Conservation (phyloP, 2,329 filamentous ascomycete species). For the Neofusicoccum laricinum region DNA sequence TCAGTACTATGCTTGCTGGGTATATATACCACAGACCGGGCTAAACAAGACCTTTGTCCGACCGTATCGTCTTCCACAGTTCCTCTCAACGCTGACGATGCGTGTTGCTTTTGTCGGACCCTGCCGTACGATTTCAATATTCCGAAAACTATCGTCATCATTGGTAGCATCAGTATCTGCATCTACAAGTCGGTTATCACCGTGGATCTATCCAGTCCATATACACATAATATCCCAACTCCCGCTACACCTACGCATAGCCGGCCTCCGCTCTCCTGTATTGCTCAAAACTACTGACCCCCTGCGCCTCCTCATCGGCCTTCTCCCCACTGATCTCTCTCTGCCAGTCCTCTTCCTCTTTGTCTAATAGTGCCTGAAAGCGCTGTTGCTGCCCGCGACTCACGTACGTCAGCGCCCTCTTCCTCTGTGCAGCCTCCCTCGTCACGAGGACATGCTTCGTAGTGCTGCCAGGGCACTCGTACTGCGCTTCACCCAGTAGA, state of each 20-base stretch:
- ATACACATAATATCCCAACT: too few relatives aligned
- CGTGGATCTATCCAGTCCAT: too few relatives aligned
- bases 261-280: constrained; percentile 7
- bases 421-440: constrained; percentile 43
- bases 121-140: too few relatives aligned
- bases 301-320: background rate
- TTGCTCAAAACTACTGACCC: background rate
- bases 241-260: background rate
- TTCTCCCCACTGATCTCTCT: constrained; percentile 25
- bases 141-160: too few relatives aligned
- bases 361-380: constrained; percentile 39
- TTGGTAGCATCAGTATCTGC: too few relatives aligned
- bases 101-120: too few relatives aligned
- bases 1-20: too few relatives aligned
- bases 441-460: constrained; percentile 47
- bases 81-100: too few relatives aligned
- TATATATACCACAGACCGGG: too few relatives aligned
- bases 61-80: too few relatives aligned
- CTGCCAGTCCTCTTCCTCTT: constrained; percentile 48
- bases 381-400: constrained; percentile 39
- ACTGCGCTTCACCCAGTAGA: constrained; percentile 46
- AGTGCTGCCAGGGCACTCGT: constrained; percentile 46
- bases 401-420: constrained; percentile 42
- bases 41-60: too few relatives aligned
- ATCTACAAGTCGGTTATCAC: too few relatives aligned